Evolutionary conservation across 805 yeast genomes (phyloP).

Genomic region (Grigorovia humatica): DNA sequence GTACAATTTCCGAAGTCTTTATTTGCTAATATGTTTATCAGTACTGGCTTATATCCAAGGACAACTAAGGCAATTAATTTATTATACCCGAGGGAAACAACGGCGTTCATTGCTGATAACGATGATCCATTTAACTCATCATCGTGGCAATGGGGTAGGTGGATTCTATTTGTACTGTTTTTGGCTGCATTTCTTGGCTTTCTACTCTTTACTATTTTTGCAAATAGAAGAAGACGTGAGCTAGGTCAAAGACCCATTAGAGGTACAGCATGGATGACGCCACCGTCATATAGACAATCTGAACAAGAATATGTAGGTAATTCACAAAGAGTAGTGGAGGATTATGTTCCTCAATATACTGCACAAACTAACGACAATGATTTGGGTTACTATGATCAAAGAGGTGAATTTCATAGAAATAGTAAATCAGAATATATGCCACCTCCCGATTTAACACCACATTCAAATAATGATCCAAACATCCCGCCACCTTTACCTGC

Average conservation of each 20-base stretch:
- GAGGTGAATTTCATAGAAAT: conserved; percentile 42
- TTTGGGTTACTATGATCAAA: conserved; percentile 63
- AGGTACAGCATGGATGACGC: conserved; percentile 82
- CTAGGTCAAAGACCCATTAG: conserved; percentile 46
- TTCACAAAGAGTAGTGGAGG: conserved; percentile 26
- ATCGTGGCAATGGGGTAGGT: conserved; percentile 36
- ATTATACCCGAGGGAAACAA: conserved; percentile 1
- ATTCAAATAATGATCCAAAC: conserved; percentile 37
- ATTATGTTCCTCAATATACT: conserved; percentile 61
- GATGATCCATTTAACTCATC: conserved; percentile 10
- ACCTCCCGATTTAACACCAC: conserved; percentile 19
- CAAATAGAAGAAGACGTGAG: conserved; percentile 41
- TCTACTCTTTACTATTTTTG: conserved; percentile 39
- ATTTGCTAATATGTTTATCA: not conserved
- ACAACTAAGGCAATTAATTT: not conserved
- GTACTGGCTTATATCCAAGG: not conserved
- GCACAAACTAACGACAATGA: conserved; percentile 59
- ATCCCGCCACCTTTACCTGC: conserved; percentile 16
- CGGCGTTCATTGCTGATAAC: conserved; percentile 5
- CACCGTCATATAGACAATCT: conserved; percentile 64
- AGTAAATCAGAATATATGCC: conserved; percentile 23
- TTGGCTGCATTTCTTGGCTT: conserved; percentile 38
- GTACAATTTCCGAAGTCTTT: too few species aligned
- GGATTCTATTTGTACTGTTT: conserved; percentile 59
- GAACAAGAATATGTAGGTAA: conserved; percentile 41